These are phyloP conservation scores for Poa pratensis DNA, from an alignment of 176 grass and related monocot species.

Conservation along the genomic window DNA sequence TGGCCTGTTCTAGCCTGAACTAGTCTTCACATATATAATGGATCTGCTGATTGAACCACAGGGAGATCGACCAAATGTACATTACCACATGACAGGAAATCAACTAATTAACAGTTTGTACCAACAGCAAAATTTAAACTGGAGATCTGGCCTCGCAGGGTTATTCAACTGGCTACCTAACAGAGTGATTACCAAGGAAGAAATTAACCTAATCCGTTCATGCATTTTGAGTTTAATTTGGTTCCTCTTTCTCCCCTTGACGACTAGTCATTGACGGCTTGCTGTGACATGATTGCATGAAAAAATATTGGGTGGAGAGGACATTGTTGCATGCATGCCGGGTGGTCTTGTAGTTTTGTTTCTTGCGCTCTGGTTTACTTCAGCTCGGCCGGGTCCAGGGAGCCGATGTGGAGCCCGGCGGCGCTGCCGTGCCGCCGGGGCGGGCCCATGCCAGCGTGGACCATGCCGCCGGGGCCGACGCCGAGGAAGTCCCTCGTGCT, in stretches of 20 bases:
- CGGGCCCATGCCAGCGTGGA: conserved; percentile 51
- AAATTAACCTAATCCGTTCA: not conserved
- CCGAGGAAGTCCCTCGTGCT: conserved; percentile 96
- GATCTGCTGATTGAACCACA: conserved; percentile 4
- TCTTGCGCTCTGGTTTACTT: conserved; percentile 47
- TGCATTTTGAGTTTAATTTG: not conserved
- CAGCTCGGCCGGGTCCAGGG: conserved; percentile 72
- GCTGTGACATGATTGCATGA: not conserved
- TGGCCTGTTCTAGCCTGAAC: not conserved
- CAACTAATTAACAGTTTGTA: conserved; percentile 2
- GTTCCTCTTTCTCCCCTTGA: not conserved
- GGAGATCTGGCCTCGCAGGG: not conserved
- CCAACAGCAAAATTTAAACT: conserved; percentile 12
- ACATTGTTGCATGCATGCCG: conserved; percentile 6
- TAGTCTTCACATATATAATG: conserved; percentile 34
- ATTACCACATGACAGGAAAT: not conserved
- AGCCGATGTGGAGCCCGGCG: conserved; percentile 57
- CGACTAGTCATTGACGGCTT: not conserved
- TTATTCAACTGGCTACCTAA: not conserved
- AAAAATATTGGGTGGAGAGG: not conserved
- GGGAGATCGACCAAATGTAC: conserved; percentile 12
- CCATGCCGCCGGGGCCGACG: conserved; percentile 56
- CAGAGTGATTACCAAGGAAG: not conserved
- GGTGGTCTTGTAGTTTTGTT: not conserved
- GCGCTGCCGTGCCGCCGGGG: conserved; percentile 22